Evolutionary conservation across 768 basidiomycete genomes (phyloP).

Genomic region (Leccinellum rugosiceps): DNA sequence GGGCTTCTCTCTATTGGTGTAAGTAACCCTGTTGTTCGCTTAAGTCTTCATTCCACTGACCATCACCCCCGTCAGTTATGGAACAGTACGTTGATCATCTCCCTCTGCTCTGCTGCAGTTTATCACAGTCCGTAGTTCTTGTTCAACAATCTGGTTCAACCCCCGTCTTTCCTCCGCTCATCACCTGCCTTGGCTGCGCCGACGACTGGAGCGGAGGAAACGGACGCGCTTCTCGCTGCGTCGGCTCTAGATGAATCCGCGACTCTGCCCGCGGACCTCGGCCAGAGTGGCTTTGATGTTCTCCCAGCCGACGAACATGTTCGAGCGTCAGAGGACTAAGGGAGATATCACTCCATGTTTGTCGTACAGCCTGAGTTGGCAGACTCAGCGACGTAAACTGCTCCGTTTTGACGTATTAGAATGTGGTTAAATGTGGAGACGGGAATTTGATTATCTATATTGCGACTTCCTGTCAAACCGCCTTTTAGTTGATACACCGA

Average conservation of each 20-base stretch:
- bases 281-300: conserved; percentile 83
- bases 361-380: neutral
- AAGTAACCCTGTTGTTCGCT: conserved; percentile 36
- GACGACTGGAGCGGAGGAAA: conserved; percentile 52
- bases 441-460: neutral
- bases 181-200: conserved; percentile 29
- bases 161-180: conserved; percentile 59
- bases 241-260: conserved; percentile 73
- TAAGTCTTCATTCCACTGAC: conserved; percentile 7
- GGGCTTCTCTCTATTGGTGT: conserved; percentile 90
- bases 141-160: conserved; percentile 79
- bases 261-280: conserved; percentile 74
- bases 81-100: conserved; percentile 55
- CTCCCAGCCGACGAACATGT: conserved; percentile 48
- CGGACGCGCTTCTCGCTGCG: conserved; percentile 44
- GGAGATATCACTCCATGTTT: neutral
- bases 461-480: neutral
- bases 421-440: neutral
- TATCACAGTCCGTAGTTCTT: conserved; percentile 54
- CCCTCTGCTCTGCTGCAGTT: conserved; percentile 5
- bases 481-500: conserved; percentile 7
- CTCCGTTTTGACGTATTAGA: neutral
- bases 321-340: conserved; percentile 16
- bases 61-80: conserved; percentile 53
- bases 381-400: neutral